Conservation (phyloP, 768 basidiomycete genomes). For the Trametes maxima region DNA sequence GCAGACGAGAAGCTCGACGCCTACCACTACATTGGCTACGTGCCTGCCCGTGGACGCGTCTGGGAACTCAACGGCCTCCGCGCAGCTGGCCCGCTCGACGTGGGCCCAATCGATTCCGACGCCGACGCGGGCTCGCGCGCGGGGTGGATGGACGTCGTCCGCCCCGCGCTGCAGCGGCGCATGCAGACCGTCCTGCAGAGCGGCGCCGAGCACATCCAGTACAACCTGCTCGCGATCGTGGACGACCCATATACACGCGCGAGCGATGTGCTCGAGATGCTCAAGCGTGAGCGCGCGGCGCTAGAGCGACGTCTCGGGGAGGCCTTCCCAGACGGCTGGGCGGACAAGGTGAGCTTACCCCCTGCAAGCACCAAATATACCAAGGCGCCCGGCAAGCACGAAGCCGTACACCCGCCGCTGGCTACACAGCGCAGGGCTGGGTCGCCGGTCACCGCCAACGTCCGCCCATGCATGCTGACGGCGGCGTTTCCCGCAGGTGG, state of each 20-base stretch:
- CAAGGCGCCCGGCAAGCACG: neutral
- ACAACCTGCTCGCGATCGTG: constrained; percentile 64
- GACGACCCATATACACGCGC: constrained; percentile 49
- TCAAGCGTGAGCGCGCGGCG: constrained; percentile 47
- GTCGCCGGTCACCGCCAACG: too few relatives aligned
- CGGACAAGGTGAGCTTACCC: constrained; percentile 33
- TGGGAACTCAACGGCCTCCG: constrained; percentile 73
- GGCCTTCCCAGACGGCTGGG: constrained; percentile 39
- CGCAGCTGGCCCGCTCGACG: constrained; percentile 57
- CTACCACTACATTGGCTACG: constrained; percentile 69
- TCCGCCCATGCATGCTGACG: too few relatives aligned
- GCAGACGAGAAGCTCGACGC: constrained; percentile 45
- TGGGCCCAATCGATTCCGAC: constrained; percentile 50
- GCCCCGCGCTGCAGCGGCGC: constrained; percentile 60
- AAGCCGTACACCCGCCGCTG: too few relatives aligned
- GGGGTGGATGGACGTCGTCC: constrained; percentile 62
- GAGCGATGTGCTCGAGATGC: constrained; percentile 55
- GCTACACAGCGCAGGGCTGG: too few relatives aligned
- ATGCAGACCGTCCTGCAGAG: constrained; percentile 54
- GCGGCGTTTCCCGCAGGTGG: constrained; percentile 38
- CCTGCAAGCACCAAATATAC: neutral
- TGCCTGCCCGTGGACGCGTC: constrained; percentile 63
- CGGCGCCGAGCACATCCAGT: constrained; percentile 48
- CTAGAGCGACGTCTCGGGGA: constrained; percentile 49
- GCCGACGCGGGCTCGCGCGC: constrained; percentile 8